Evolutionary conservation across 495 filamentous ascomycete genomes (phyloP), one percentile per base, ranked within the genome.

Genomic region (Umbilicaria muhlenbergii): DNA sequence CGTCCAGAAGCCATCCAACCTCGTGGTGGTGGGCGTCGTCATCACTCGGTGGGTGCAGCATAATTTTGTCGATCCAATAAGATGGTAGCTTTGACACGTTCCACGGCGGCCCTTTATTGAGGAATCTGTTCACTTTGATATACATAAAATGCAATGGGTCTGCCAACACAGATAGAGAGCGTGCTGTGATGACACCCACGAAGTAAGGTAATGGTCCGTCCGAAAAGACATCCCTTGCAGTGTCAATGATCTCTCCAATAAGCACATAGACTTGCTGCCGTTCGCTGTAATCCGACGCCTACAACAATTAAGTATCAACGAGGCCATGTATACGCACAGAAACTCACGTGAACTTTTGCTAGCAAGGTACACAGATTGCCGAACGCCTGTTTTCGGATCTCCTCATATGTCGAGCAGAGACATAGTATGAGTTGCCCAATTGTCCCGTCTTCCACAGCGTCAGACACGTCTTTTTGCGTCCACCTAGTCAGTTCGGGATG

Each of bases 141-240:
- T 94, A 98, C 33, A 96, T 70, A 46, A 75, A 77, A 52, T 94
- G 83, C 36, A 82, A 65, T 8, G 91, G 89, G 47, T 89, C 77
- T 2, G 65, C 67, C 18, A 92, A 61, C 15, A 94, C 75, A 1
- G 68, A 56, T 8, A 87, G 62, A 13, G 75, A 77, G 44, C 73
- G 73, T 32, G 79, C 71, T 16, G 86, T 78, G 51, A 92, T 91
- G 35, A 81, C 72, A 6, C 78, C 72, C 3, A 81, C 70, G 7
- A 85, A 69, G 58, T 78, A 82, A 2, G 86, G 80, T 8, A 94
- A 59, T 3, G 84, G 76, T 7, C 61, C 55, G 3, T 66, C 58
- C 28, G 73, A 61, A 24, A 83, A 68, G 19, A 64, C 46, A 3
- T 53, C 51, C 42, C 67, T 69, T 13, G 77, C 77, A 0, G 86